Evolutionary conservation across 495 filamentous ascomycete genomes (phyloP).

Genomic region (Tuber melanosporum): DNA sequence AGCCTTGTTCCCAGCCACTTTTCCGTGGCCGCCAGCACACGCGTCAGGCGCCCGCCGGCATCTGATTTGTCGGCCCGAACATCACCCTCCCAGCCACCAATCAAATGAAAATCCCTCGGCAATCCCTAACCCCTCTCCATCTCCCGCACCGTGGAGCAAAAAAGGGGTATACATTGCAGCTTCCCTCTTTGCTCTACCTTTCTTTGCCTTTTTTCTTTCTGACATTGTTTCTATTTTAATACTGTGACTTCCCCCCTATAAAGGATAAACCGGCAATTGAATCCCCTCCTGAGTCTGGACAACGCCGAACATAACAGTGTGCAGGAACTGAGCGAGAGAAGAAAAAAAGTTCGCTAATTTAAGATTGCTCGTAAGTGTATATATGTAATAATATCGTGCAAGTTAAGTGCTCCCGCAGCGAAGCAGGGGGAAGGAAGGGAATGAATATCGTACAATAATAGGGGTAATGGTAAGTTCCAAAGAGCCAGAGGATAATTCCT

Average conservation of each 20-base stretch:
- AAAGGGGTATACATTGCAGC: background rate
- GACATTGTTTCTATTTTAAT: slow-evolving; percentile 3
- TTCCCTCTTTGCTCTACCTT: background rate
- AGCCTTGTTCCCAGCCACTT: background rate
- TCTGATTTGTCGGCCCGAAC: background rate
- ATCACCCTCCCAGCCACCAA: slow-evolving; percentile 4
- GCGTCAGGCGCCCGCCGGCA: slow-evolving; percentile 2
- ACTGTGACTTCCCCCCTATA: background rate
- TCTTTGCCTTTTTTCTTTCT: slow-evolving; percentile 1
- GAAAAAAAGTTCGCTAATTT: background rate
- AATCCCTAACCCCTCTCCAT: slow-evolving; percentile 4
- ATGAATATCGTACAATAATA: background rate
- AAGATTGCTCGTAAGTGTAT: background rate
- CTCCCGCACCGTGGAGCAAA: background rate
- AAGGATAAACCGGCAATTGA: slow-evolving; percentile 1
- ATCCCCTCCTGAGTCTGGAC: background rate
- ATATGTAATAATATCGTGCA: background rate
- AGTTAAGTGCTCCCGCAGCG: background rate
- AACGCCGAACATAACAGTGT: background rate
- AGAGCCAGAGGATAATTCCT: background rate
- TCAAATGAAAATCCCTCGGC: background rate
- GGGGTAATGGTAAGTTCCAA: background rate
- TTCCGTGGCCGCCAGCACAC: background rate
- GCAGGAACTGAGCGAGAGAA: background rate
- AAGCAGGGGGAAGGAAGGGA: background rate